Evolutionary conservation across 495 filamentous ascomycete species (phyloP).

Genomic region (Cercophora sp.): DNA sequence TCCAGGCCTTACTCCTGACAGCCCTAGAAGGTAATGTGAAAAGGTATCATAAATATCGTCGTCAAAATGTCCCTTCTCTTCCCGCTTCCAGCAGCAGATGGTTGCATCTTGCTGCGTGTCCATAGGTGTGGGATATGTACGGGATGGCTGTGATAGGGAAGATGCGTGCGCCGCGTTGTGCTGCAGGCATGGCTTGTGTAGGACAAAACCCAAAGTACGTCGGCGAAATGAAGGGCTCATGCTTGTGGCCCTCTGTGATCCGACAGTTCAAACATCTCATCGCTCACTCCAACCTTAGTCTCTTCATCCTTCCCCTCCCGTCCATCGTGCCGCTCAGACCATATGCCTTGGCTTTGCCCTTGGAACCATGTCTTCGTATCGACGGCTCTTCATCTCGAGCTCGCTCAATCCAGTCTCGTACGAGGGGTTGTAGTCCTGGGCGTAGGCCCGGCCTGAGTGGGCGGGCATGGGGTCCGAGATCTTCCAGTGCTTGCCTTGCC

Average conservation of each 20-base stretch:
- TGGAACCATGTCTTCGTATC: conserved; percentile 47
- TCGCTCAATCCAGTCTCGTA: conserved; percentile 28
- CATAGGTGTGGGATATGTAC: too few species aligned
- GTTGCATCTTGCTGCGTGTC: too few species aligned
- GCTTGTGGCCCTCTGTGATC: too few species aligned
- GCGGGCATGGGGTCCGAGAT: conserved; percentile 42
- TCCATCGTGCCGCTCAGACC: conserved; percentile 28
- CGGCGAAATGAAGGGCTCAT: too few species aligned
- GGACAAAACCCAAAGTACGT: neutral
- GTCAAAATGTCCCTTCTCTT: conserved; percentile 3
- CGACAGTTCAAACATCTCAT: too few species aligned
- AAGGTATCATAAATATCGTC: conserved; percentile 14
- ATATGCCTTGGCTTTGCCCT: conserved; percentile 39
- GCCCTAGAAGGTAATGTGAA: neutral
- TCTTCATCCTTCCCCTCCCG: neutral
- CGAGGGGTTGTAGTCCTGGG: conserved; percentile 23
- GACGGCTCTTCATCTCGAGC: conserved; percentile 37
- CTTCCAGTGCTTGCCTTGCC: conserved; percentile 23
- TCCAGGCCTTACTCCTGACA: neutral
- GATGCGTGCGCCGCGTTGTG: conserved; percentile 7
- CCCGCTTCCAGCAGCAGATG: neutral
- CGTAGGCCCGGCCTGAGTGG: conserved; percentile 30
- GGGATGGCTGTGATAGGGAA: conserved; percentile 4
- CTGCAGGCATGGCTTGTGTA: conserved; percentile 4
- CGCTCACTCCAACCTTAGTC: too few species aligned